Base-by-base conservation (phyloP, 1,284 basidiomycete genomes). In the Fomitopsis pinicola region DNA sequence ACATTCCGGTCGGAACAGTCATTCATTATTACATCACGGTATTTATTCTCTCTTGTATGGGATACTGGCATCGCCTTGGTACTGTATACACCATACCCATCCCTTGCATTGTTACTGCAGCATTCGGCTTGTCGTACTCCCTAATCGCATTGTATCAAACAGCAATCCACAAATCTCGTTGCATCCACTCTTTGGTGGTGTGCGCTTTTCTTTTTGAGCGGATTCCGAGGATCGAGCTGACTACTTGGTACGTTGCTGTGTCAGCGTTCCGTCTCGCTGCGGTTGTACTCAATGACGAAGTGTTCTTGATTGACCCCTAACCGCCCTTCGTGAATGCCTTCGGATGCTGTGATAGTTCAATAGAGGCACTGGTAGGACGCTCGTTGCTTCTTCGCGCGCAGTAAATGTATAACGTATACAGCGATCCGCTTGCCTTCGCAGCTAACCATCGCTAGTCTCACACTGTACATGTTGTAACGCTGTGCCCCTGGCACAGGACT, bases 1-100 rank as follows among this genome's bases (percentile, higher is more conserved):
- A 54, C 35, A 38, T 54, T 54, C 52, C 52, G 52, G 52, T 36
- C 33, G 52, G 52, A 54, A 54, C 52, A 54, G 35, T 54, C 52
- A 40, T 40, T 54, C 52, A 14, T 26, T 54, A 26, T 38, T 19
- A 19, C 19, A 38, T 30, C 52, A 17, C 10, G 17, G 52, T 54
- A 54, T 54, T 54, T 54, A 54, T 54, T 17, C n/a, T 14, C 33
- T 40, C 9, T 54, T 54, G 35, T 54, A 54, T 54, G 52, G 52
- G 52, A 54, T 36, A 36, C 14, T 54, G 52, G 35, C 36, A 28
- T 38, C 6, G 35, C 35, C 52, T 54, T 35, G 52, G 48, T 54
- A 40, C 12, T 38, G n/a, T 54, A 54, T 7, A 38, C 52, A 54
- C 19, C 35, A 54, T 54, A 54, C 52, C 52, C 38, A 1, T 40